These are phyloP conservation scores for Conticribra guillardii DNA, from an alignment of 108 stramenopile species.

Conservation along the genomic window DNA sequence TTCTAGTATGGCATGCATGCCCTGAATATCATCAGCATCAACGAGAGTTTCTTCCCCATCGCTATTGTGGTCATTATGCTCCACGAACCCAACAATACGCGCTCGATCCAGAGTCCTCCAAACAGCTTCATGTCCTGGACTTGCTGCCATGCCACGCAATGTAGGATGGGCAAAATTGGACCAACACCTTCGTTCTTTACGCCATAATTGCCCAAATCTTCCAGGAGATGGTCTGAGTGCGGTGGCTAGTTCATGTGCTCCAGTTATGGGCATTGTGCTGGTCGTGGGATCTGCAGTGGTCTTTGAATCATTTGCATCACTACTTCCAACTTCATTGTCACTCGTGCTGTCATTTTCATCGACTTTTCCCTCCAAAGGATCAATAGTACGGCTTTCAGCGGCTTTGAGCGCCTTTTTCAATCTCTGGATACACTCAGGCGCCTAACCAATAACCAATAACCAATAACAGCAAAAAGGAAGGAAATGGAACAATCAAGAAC, in stretches of 20 bases:
- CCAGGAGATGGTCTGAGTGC: conserved; percentile 23
- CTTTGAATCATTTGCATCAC: no score
- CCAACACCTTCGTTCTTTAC: conserved; percentile 62
- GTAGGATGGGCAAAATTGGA: conserved; percentile 73
- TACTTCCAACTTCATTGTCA: conserved; percentile 1
- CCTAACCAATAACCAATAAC: no score
- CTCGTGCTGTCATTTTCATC: neutral
- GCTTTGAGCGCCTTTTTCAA: conserved; percentile 51
- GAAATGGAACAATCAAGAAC: no score
- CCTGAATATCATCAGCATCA: conserved; percentile 9
- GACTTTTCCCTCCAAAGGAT: conserved; percentile 27
- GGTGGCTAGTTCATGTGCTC: neutral
- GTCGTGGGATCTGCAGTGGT: no score
- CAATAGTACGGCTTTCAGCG: conserved; percentile 35
- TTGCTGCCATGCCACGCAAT: conserved; percentile 59
- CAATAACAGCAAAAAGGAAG: no score
- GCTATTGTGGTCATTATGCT: neutral
- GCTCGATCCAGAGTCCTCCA: conserved; percentile 75
- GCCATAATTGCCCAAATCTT: conserved; percentile 67
- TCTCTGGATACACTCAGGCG: conserved; percentile 31
- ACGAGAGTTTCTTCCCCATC: neutral
- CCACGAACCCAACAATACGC: conserved; percentile 57
- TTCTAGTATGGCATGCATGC: conserved; percentile 55
- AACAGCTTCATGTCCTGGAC: conserved; percentile 69
- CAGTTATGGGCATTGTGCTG: no score